A percentile compares a stretch with the other conserved stretches of the same genome.
Conservation (phyloP, 2,329 filamentous ascomycete genomes). For the Aspergillus pseudoterreus region DNA sequence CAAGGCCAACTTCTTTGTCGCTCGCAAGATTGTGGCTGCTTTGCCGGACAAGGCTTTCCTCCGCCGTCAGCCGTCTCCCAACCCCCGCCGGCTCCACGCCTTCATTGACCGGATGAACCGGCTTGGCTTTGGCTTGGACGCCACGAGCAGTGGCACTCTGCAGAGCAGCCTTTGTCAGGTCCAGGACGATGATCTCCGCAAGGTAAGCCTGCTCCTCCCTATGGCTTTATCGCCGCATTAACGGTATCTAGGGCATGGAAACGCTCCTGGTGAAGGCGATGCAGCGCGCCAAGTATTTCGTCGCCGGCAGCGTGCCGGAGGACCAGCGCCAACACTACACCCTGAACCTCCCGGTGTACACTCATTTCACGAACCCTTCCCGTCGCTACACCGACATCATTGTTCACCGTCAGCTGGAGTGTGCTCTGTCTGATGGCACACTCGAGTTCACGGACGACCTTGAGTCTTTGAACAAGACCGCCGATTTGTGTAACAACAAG, state of each 20-base stretch:
- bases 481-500: slow-evolving; percentile 96
- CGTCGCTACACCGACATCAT: slow-evolving; percentile 92
- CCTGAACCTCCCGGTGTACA: slow-evolving; percentile 89
- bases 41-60: slow-evolving; percentile 91
- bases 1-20: slow-evolving; percentile 87
- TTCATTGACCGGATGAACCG: slow-evolving; percentile 92
- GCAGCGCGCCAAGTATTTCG: slow-evolving; percentile 93
- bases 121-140: slow-evolving; percentile 85
- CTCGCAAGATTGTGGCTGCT: slow-evolving; percentile 72
- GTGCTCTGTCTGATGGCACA: slow-evolving; percentile 74
- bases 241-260: slow-evolving; percentile 71
- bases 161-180: slow-evolving; percentile 96
- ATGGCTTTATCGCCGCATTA: neutral
- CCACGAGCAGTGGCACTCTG: slow-evolving; percentile 80
- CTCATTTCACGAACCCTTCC: slow-evolving; percentile 94
- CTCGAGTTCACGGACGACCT: slow-evolving; percentile 86
- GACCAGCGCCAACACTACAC: slow-evolving; percentile 84
- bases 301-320: slow-evolving; percentile 72
- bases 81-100: slow-evolving; percentile 80
- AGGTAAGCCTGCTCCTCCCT: slow-evolving; percentile 45
- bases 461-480: slow-evolving; percentile 83
- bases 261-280: slow-evolving; percentile 92
- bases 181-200: slow-evolving; percentile 81
- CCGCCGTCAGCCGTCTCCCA: slow-evolving; percentile 80
- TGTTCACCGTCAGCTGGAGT: slow-evolving; percentile 91